These are phyloP conservation scores for Fusarium torreyae DNA, from an alignment of 2,329 filamentous ascomycete species.

Conservation along the genomic window DNA sequence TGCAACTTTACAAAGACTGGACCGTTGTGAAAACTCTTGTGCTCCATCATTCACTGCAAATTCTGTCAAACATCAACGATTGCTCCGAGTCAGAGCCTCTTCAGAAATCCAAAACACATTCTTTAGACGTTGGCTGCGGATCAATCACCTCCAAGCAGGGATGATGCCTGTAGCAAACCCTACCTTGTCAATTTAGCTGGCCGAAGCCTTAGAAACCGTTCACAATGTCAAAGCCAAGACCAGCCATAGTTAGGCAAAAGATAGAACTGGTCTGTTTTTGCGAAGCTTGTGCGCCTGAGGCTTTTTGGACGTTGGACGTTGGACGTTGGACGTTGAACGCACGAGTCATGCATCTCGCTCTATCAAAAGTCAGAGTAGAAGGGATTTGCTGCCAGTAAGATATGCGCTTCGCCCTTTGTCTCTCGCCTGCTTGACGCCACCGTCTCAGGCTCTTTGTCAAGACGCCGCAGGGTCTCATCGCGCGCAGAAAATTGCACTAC, in stretches of 20 bases:
- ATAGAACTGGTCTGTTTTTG: constrained; percentile 9
- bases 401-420: neutral
- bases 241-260: constrained; percentile 19
- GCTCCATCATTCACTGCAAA: neutral
- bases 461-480: constrained; percentile 26
- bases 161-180: constrained; percentile 27
- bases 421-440: neutral
- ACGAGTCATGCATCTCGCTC: constrained; percentile 23
- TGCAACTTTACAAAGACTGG: constrained; percentile 6
- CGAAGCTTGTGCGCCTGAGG: constrained; percentile 17
- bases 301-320: constrained; percentile 9
- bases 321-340: neutral
- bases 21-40: neutral
- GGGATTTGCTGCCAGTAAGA: constrained; percentile 9
- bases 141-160: constrained; percentile 28
- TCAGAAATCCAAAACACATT: constrained; percentile 17
- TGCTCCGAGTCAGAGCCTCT: neutral
- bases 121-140: constrained; percentile 12
- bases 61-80: constrained; percentile 8
- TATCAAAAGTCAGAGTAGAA: neutral
- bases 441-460: constrained; percentile 1
- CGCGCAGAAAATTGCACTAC: constrained; percentile 2
- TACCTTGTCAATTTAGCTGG: constrained; percentile 16
- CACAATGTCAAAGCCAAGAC: constrained; percentile 26
- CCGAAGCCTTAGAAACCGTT: constrained; percentile 27